These are phyloP conservation scores for Exophiala xenobiotica DNA, from an alignment of 2,329 filamentous ascomycete species.

Conservation along the genomic window DNA sequence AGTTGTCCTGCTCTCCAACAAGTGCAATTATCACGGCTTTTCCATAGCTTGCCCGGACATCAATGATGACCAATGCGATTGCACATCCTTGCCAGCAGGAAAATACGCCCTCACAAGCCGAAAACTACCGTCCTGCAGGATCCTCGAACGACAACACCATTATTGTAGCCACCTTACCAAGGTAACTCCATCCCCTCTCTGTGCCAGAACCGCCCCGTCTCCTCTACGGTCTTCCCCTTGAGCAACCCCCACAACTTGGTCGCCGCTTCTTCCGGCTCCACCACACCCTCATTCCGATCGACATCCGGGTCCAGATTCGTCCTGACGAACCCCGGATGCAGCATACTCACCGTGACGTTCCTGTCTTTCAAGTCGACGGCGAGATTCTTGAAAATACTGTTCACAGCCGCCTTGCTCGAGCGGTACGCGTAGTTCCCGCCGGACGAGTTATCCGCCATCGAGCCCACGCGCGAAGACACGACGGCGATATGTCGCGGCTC, in stretches of 20 bases:
- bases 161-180: neutral
- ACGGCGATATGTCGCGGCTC: conserved; percentile 39
- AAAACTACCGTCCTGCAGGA: too few species aligned
- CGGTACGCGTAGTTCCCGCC: conserved; percentile 47
- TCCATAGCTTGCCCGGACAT: too few species aligned
- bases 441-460: conserved; percentile 43
- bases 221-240: conserved; percentile 39
- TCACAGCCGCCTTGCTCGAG: conserved; percentile 45
- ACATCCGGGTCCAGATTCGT: conserved; percentile 35
- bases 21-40: too few species aligned
- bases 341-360: conserved; percentile 41
- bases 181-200: conserved; percentile 38
- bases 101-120: too few species aligned
- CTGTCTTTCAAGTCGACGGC: conserved; percentile 43
- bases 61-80: too few species aligned
- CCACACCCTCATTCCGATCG: conserved; percentile 33
- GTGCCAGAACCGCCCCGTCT: conserved; percentile 46
- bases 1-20: too few species aligned
- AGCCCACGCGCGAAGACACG: conserved; percentile 44
- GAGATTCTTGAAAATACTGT: conserved; percentile 45
- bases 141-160: too few species aligned
- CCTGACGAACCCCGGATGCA: conserved; percentile 47
- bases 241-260: conserved; percentile 43
- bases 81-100: too few species aligned
- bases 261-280: conserved; percentile 47